These are phyloP conservation scores for Lichtheimia ornata DNA, from an alignment of 371 early-diverging fungal species.

Conservation along the genomic window DNA sequence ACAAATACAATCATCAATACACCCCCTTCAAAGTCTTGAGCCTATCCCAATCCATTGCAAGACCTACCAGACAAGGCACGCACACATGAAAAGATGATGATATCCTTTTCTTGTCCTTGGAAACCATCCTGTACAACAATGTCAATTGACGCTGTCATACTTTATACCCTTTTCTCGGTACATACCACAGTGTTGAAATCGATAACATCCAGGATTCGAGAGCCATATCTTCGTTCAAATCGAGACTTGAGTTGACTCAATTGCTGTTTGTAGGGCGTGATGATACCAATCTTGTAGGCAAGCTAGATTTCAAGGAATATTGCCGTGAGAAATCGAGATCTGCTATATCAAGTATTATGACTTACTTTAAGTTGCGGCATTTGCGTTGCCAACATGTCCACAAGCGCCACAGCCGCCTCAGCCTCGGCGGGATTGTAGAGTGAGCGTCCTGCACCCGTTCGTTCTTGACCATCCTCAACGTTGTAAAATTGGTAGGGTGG, in stretches of 20 bases:
- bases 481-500: conserved; percentile 85
- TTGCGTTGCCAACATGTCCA: conserved; percentile 57
- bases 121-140: conserved; percentile 83
- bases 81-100: conserved; percentile 95
- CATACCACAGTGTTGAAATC: conserved; percentile 90
- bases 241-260: conserved; percentile 65
- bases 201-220: conserved; percentile 65
- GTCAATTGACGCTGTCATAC: not conserved
- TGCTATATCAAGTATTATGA: not conserved
- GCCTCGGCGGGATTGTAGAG: conserved; percentile 85
- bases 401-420: conserved; percentile 70
- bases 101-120: conserved; percentile 98
- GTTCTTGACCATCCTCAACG: conserved; percentile 72
- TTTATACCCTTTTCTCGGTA: not conserved
- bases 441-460: conserved; percentile 67
- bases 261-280: conserved; percentile 94
- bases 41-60: not conserved
- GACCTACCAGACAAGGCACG: conserved; percentile 68
- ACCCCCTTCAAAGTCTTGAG: not conserved
- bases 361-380: conserved; percentile 63
- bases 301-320: conserved; percentile 45
- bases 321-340: conserved; percentile 1
- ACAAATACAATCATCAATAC: not conserved
- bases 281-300: conserved; percentile 79
- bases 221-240: conserved; percentile 69